These are phyloP conservation scores for Entomortierella beljakovae DNA, from an alignment of 192 early-diverging fungal species.

Conservation along the genomic window DNA sequence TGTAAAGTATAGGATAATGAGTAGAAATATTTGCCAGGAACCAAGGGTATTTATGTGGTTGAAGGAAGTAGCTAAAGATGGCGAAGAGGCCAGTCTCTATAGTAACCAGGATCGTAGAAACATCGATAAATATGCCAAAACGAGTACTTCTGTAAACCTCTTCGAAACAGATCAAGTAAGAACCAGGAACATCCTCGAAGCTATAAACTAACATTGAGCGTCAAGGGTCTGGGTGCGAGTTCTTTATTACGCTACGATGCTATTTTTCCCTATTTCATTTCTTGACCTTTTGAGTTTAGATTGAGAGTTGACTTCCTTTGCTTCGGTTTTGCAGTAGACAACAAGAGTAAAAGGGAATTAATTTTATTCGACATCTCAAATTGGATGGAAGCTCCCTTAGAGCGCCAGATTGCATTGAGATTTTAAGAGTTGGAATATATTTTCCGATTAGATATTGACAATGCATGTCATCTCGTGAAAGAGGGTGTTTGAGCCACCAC, in stretches of 20 bases:
- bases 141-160: neutral
- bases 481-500: neutral
- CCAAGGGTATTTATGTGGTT: neutral
- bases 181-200: too few species aligned
- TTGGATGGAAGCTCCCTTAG: neutral
- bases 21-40: too few species aligned
- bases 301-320: too few species aligned
- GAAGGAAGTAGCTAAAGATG: neutral
- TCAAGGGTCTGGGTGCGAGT: too few species aligned
- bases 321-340: too few species aligned
- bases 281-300: too few species aligned
- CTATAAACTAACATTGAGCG: too few species aligned
- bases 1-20: neutral
- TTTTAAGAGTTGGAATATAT: neutral
- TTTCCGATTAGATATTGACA: neutral
- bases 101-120: neutral
- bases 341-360: too few species aligned
- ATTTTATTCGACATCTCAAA: conserved; percentile 1
- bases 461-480: neutral
- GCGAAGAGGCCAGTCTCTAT: neutral
- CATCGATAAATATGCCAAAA: neutral
- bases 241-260: neutral
- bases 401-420: neutral
- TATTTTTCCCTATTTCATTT: too few species aligned
- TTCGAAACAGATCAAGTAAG: neutral